Evolutionary conservation across 495 filamentous ascomycete genomes (phyloP).

Genomic region (Immersiella caudata): DNA sequence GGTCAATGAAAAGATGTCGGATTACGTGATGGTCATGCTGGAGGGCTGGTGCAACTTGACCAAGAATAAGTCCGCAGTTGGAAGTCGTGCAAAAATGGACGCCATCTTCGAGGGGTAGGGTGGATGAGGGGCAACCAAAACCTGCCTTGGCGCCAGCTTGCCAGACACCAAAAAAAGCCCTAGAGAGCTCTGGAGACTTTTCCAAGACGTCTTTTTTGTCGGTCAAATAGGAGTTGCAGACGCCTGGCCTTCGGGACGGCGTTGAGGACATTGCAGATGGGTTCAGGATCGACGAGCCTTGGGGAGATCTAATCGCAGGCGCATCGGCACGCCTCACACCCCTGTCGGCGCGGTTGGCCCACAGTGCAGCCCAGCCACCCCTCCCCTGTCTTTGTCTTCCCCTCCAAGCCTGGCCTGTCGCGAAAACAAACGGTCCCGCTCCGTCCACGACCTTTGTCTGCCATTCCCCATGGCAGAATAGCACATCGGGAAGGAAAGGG

Average conservation of each 20-base stretch:
- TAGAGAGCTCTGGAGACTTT: neutral
- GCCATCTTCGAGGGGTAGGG: neutral
- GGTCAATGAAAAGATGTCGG: slow-evolving; percentile 13
- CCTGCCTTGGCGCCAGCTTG: neutral
- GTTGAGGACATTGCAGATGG: slow-evolving; percentile 1
- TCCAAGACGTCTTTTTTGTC: neutral
- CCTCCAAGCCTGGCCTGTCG: neutral
- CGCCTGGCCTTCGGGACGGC: neutral
- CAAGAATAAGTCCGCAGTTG: neutral
- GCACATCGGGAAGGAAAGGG: neutral
- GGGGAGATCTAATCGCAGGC: slow-evolving; percentile 13
- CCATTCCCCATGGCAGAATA: slow-evolving; percentile 3
- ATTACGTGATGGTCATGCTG: slow-evolving; percentile 32
- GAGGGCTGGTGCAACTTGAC: neutral
- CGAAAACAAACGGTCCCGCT: slow-evolving; percentile 3
- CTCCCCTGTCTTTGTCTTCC: neutral
- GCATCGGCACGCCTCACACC: neutral
- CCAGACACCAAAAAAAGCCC: neutral
- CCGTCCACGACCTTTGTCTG: neutral
- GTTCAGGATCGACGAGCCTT: slow-evolving; percentile 10
- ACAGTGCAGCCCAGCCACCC: neutral
- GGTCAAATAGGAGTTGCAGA: slow-evolving; percentile 5
- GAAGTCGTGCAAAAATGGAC: neutral
- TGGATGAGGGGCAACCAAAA: neutral
- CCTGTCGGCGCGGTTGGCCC: neutral